Evolutionary conservation across 768 basidiomycete species (phyloP), one percentile per base, ranked within the genome.

Genomic region (Cystobasidium ongulense): DNA sequence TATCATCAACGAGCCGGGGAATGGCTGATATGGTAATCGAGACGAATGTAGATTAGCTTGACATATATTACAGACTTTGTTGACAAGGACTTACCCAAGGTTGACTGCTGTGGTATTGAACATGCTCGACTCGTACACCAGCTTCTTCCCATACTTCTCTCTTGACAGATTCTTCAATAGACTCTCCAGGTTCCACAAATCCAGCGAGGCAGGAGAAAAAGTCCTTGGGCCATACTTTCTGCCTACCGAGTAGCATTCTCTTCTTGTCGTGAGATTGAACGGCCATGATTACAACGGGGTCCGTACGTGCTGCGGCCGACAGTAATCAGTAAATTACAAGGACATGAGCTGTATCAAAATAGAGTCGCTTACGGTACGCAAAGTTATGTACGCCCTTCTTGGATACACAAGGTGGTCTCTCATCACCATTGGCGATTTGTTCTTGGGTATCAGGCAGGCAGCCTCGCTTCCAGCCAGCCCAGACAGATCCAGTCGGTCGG

Each of bases 101-200:
- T 77, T 92, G 90, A 38, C 84, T 86, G 71, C 89, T 90, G 81
- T 93, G 91, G 79, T 95, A 97, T 76, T 84, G 84, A 29, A 93
- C 85, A 76, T 91, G 85, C 83, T 88, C 89, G 27, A 91, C 90
- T 59, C 85, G 86, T n/a, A 98, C 85, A 2, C 95, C 95, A 1
- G 91, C 90, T 81, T 98, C 95, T 81, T 99, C 95, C 88, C 91
- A 91, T 81, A 95, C 88, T 81, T 98, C 95, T 43, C 95, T 85
- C 65, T 86, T 84, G 35, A 97, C 93, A 1, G 94, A 89, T 77
- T 97, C 93, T 79, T 99, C 95, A 76, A 96, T 89, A 0, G 90
- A 87, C 80, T 99, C 95, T 11, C 90, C 93, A 3, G 93, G 92
- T 80, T 97, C 95, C 54, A 94, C 86, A 80, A 97, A 98, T 1